A percentile compares a stretch with the other conserved stretches of the same genome.
Evolutionary conservation across 805 yeast genomes (phyloP).

Genomic region (Zygosaccharomyces rouxii): DNA sequence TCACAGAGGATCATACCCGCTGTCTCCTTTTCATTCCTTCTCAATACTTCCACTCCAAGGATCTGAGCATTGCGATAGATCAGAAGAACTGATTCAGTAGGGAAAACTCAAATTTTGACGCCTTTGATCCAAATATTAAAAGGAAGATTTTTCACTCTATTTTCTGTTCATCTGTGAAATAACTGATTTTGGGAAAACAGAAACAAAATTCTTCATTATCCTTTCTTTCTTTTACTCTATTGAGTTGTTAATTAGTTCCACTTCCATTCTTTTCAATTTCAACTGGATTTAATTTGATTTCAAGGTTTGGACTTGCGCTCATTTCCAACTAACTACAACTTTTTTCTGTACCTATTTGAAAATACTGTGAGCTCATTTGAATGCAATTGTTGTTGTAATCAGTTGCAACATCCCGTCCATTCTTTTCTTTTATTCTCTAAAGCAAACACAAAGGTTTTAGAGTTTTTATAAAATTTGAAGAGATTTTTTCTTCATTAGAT

Average conservation of each 20-base stretch:
- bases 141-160: background rate
- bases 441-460: conserved; percentile 4
- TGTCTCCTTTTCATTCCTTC: conserved; percentile 1
- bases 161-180: conserved; percentile 1
- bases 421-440: background rate
- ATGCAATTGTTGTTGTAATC: conserved; percentile 3
- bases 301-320: background rate
- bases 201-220: conserved; percentile 12
- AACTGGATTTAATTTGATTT: background rate
- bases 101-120: conserved; percentile 2
- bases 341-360: background rate
- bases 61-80: conserved; percentile 1
- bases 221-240: conserved; percentile 1
- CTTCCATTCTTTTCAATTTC: background rate
- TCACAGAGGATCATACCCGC: conserved; percentile 1
- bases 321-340: background rate
- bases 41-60: background rate
- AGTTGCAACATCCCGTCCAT: conserved; percentile 2
- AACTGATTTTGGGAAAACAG: conserved; percentile 22
- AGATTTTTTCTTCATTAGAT: background rate
- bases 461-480: background rate
- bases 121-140: background rate
- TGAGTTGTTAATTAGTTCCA: conserved; percentile 1
- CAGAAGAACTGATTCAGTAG: background rate
- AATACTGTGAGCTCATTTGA: background rate